Evolutionary conservation across 345 rosid species (phyloP).

Genomic region (Crucihimalaya himalaica): DNA sequence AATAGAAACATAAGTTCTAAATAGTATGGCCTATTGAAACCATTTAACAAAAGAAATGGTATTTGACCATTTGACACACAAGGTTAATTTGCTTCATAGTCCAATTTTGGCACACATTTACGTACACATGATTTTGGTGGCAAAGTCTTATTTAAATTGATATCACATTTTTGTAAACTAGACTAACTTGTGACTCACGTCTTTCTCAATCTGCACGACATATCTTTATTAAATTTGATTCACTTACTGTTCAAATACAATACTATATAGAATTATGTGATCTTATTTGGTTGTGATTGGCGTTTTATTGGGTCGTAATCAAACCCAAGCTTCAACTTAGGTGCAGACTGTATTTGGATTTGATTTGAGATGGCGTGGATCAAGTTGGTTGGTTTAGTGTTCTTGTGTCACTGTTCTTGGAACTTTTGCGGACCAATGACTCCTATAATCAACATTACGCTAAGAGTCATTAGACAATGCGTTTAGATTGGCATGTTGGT

Average conservation of each 20-base stretch:
- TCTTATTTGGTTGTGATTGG: not conserved
- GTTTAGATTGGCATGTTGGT: not conserved
- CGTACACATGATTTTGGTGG: not conserved
- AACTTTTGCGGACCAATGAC: not conserved
- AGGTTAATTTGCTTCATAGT: not conserved
- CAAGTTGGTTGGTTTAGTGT: not conserved
- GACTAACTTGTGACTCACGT: too few species aligned
- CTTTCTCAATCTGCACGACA: too few species aligned
- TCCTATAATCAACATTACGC: not conserved
- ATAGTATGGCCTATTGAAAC: not conserved
- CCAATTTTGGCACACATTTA: not conserved
- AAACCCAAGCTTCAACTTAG: not conserved
- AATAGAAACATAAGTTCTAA: not conserved
- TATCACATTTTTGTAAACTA: too few species aligned
- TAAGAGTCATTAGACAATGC: not conserved
- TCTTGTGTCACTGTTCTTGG: not conserved
- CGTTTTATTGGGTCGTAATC: not conserved
- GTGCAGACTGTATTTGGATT: not conserved
- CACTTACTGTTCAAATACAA: not conserved
- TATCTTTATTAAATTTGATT: not conserved
- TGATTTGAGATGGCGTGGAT: not conserved
- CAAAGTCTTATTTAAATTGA: not conserved
- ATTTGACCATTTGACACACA: not conserved
- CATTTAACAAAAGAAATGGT: not conserved
- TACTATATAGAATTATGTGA: not conserved